Conservation (phyloP, 345 rosid species). For the Gossypium thurberi region DNA sequence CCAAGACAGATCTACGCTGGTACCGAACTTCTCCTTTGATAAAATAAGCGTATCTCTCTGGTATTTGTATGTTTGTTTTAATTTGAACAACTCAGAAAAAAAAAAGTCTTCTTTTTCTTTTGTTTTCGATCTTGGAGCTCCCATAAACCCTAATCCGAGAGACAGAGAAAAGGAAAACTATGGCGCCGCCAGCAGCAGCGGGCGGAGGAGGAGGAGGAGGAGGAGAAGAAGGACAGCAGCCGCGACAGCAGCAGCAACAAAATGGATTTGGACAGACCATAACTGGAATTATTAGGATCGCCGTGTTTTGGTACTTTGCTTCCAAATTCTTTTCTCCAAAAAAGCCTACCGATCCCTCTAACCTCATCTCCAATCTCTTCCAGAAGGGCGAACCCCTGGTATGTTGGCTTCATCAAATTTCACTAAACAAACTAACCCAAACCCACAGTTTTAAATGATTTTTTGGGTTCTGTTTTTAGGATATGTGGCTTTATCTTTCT, state of each 20-base stretch:
- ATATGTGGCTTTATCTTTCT: conserved; percentile 68
- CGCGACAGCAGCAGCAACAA: conserved; percentile 35
- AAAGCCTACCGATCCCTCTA: conserved; percentile 51
- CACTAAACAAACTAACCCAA: background rate
- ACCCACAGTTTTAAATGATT: background rate
- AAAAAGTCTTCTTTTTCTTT: background rate
- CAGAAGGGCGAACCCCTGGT: conserved; percentile 80
- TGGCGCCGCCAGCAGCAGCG: conserved; percentile 71
- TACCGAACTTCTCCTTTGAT: background rate
- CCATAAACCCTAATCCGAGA: background rate
- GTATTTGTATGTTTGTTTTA: background rate
- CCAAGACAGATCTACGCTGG: background rate
- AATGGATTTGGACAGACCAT: conserved; percentile 40
- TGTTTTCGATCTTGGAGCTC: background rate
- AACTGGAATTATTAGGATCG: background rate
- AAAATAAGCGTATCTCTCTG: background rate
- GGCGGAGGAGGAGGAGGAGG: conserved; percentile 35
- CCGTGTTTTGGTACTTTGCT: conserved; percentile 24
- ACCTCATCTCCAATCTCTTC: conserved; percentile 72
- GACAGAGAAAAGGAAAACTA: conserved; percentile 8
- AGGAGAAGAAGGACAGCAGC: conserved; percentile 31
- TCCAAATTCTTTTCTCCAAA: conserved; percentile 54
- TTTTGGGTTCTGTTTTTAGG: conserved; percentile 41
- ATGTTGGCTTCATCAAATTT: background rate
- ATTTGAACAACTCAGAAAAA: background rate